Evolutionary conservation across 2,329 filamentous ascomycete species (phyloP).

Genomic region (Calonectria montana): DNA sequence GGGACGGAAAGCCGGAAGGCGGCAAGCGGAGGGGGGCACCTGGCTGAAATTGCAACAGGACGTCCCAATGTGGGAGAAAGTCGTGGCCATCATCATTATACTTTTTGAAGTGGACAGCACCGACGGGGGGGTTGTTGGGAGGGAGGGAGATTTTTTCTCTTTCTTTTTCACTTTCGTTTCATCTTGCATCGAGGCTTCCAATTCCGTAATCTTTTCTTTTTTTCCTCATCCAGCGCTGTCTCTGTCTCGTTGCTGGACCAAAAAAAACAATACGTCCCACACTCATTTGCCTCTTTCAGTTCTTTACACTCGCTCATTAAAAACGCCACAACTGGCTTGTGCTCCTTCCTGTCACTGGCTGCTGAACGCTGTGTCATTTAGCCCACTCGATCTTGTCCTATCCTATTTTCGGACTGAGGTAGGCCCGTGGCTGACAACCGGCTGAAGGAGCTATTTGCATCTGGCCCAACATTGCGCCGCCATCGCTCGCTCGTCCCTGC

Average conservation of each 20-base stretch:
- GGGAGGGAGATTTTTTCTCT: background rate
- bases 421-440: slow-evolving; percentile 11
- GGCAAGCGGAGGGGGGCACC: background rate
- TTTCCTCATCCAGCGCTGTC: background rate
- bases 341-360: slow-evolving; percentile 6
- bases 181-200: too few relatives aligned
- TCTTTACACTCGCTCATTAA: slow-evolving; percentile 1
- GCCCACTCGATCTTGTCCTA: background rate
- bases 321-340: slow-evolving; percentile 11
- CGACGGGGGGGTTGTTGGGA: background rate
- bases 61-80: background rate
- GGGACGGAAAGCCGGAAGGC: slow-evolving; percentile 4
- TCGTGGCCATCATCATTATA: background rate
- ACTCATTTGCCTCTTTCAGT: background rate
- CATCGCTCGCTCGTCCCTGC: background rate
- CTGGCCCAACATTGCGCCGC: background rate
- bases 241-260: background rate
- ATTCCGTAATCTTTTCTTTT: background rate
- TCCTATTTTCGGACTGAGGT: slow-evolving; percentile 12
- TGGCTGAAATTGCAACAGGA: slow-evolving; percentile 8
- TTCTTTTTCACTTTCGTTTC: background rate
- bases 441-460: slow-evolving; percentile 1
- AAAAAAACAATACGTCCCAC: background rate
- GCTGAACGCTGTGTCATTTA: background rate
- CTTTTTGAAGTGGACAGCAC: background rate